Percentiles rank a stretch among this genome's conserved stretches.
phyloP scores from a whole-genome alignment of 495 filamentous ascomycete species.

The Annulohypoxylon bovei region DNA sequence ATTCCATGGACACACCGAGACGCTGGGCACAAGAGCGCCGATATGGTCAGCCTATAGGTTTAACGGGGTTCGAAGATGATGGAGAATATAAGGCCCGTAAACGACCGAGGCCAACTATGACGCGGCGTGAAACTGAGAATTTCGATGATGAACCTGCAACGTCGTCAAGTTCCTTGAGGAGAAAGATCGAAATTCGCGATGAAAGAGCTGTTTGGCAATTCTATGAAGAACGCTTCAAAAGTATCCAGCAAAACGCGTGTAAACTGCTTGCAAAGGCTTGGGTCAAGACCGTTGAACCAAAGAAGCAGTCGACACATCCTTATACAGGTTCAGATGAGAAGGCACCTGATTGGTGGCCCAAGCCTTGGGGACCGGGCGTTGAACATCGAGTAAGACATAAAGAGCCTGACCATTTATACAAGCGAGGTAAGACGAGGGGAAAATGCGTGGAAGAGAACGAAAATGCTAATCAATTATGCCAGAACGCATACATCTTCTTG shows the following conservation, averaged over 20 bases:
- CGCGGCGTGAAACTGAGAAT: conserved; percentile 34
- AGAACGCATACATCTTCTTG: conserved; percentile 71
- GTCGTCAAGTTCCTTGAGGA: conserved; percentile 31
- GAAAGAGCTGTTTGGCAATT: conserved; percentile 66
- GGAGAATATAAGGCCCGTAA: conserved; percentile 48
- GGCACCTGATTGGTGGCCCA: conserved; percentile 86
- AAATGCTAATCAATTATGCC: background rate
- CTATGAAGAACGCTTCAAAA: conserved; percentile 71
- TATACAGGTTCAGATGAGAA: conserved; percentile 76
- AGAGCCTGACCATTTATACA: conserved; percentile 86
- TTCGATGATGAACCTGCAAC: conserved; percentile 44
- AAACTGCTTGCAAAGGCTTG: conserved; percentile 81
- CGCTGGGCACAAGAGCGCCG: conserved; percentile 25
- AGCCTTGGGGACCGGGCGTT: conserved; percentile 55
- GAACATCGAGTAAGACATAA: conserved; percentile 66
- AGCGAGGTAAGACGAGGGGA: conserved; percentile 66
- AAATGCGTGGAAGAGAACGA: background rate
- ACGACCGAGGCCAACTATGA: conserved; percentile 46
- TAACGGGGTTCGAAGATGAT: conserved; percentile 39
- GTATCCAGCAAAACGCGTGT: conserved; percentile 77
- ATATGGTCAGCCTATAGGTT: conserved; percentile 22
- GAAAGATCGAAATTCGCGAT: conserved; percentile 65
- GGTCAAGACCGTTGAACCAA: conserved; percentile 83
- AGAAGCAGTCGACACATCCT: conserved; percentile 84
- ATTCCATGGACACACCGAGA: conserved; percentile 11